These are phyloP conservation scores for Beauveria pseudobassiana DNA, from an alignment of 2,329 filamentous ascomycete genomes.

Conservation along the genomic window DNA sequence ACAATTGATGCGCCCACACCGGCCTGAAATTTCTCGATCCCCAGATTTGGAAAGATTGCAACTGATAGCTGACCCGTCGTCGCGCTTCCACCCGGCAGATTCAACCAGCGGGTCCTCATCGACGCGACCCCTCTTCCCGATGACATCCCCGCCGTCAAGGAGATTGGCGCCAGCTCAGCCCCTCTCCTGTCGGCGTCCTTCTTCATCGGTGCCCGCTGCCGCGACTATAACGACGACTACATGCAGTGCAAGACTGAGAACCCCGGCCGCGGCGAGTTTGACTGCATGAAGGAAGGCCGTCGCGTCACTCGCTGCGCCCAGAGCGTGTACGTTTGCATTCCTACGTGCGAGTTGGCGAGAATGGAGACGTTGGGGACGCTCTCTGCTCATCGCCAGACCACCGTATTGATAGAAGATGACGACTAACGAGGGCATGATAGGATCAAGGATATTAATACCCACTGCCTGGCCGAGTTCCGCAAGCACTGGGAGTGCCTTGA, in stretches of 20 bases:
- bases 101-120: constrained; percentile 88
- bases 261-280: constrained; percentile 81
- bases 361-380: neutral
- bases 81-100: constrained; percentile 47
- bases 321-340: constrained; percentile 67
- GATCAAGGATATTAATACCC: constrained; percentile 90
- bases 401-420: neutral
- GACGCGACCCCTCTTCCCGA: constrained; percentile 94
- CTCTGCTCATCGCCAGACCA: neutral
- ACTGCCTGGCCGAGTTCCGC: constrained; percentile 86
- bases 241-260: constrained; percentile 99
- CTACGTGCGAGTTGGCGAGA: neutral
- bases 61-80: constrained; percentile 18
- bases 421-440: constrained; percentile 36
- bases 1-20: constrained; percentile 16
- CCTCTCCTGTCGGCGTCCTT: constrained; percentile 86
- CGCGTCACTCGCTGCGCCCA: constrained; percentile 94
- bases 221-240: constrained; percentile 94
- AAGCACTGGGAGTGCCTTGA: constrained; percentile 94
- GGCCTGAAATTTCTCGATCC: neutral
- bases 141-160: constrained; percentile 84
- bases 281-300: constrained; percentile 93
- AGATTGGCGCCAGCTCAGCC: constrained; percentile 88
- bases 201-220: constrained; percentile 96
- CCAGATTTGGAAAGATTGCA: neutral